These are phyloP conservation scores for Ogataea minuta DNA, from an alignment of 805 yeast genomes.

Conservation along the genomic window DNA sequence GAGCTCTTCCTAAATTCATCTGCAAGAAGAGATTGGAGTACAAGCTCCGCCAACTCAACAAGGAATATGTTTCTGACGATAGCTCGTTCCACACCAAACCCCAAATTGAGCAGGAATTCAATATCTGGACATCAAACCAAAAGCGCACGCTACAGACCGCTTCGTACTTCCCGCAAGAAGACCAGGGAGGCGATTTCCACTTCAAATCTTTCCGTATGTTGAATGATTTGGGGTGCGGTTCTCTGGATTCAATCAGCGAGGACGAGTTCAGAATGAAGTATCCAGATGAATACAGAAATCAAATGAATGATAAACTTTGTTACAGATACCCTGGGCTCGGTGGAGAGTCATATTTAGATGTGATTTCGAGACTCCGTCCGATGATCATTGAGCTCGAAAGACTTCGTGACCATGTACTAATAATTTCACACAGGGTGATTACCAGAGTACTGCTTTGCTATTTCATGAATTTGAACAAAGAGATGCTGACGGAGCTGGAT, in stretches of 20 bases:
- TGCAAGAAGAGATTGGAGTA: slow-evolving; percentile 35
- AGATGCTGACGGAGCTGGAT: slow-evolving; percentile 38
- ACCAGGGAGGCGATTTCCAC: slow-evolving; percentile 24
- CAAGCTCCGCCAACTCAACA: slow-evolving; percentile 33
- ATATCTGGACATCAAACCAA: slow-evolving; percentile 36
- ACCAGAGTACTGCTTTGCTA: slow-evolving; percentile 36
- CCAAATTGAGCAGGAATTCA: slow-evolving; percentile 29
- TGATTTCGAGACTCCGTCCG: slow-evolving; percentile 35
- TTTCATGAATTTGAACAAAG: slow-evolving; percentile 37
- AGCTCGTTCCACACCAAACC: slow-evolving; percentile 20
- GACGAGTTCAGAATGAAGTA: slow-evolving; percentile 29
- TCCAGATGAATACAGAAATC: slow-evolving; percentile 29
- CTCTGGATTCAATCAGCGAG: slow-evolving; percentile 33
- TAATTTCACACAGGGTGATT: slow-evolving; percentile 36
- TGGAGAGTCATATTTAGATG: slow-evolving; percentile 40
- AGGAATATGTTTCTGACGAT: slow-evolving; percentile 34
- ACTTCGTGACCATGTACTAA: slow-evolving; percentile 35
- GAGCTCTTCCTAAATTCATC: slow-evolving; percentile 36
- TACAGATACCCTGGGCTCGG: slow-evolving; percentile 38
- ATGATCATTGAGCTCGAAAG: slow-evolving; percentile 37
- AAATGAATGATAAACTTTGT: slow-evolving; percentile 30
- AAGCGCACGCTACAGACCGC: slow-evolving; percentile 35
- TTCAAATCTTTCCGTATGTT: slow-evolving; percentile 35
- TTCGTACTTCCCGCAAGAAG: slow-evolving; percentile 29
- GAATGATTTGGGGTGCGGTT: slow-evolving; percentile 37